Percentiles rank a stretch among this genome's conserved stretches.
phyloP scores from a whole-genome alignment of 106 monocot genomes.

The Allium fistulosum region DNA sequence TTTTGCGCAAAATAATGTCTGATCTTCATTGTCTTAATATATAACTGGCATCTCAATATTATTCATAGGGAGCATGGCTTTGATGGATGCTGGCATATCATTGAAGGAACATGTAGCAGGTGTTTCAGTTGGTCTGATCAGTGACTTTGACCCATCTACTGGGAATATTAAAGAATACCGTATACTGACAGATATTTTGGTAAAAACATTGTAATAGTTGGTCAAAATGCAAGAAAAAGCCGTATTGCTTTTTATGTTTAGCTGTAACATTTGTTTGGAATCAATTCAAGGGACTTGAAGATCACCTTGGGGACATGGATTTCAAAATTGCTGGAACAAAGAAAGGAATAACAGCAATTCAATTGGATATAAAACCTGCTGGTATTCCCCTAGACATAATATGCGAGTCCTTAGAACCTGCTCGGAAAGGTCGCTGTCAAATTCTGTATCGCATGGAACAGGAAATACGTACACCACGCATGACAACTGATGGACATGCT shows the following conservation, averaged over 20 bases:
- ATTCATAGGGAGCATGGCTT: conserved; percentile 82
- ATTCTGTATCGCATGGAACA: conserved; percentile 89
- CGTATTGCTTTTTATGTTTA: too few species aligned
- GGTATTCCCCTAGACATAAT: conserved; percentile 93
- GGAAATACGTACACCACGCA: conserved; percentile 67
- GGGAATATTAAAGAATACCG: conserved; percentile 67
- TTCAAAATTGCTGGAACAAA: conserved; percentile 97
- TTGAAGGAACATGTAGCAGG: conserved; percentile 93
- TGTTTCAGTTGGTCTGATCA: conserved; percentile 92
- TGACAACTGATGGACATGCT: conserved; percentile 42
- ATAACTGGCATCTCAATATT: neutral
- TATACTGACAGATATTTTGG: conserved; percentile 94
- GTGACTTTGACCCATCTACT: conserved; percentile 64
- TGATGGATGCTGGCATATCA: conserved; percentile 99
- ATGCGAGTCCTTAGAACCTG: conserved; percentile 78
- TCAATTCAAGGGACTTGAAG: conserved; percentile 74
- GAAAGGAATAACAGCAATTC: conserved; percentile 88
- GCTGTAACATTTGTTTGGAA: too few species aligned
- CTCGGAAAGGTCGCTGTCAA: conserved; percentile 56
- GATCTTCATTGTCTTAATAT: too few species aligned
- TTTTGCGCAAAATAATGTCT: too few species aligned
- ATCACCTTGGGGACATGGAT: conserved; percentile 99
- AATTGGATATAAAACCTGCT: conserved; percentile 97
- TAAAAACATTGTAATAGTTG: conserved; percentile 10
- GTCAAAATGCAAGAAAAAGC: too few species aligned